Evolutionary conservation across 2,329 filamentous ascomycete genomes (phyloP).

Genomic region (Herpotrichia juniperi): DNA sequence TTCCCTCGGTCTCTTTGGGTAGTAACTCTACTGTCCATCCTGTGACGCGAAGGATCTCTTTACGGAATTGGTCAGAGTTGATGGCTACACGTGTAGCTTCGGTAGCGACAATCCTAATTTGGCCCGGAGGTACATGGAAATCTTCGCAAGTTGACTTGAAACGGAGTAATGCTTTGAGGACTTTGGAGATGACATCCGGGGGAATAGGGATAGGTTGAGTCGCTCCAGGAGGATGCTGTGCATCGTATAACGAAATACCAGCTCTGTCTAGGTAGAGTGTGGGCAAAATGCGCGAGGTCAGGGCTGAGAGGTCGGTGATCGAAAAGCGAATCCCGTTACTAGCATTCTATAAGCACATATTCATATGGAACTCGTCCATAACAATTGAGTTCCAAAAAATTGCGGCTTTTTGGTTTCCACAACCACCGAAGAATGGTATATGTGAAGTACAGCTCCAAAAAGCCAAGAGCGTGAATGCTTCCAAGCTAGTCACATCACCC

Average conservation of each 20-base stretch:
- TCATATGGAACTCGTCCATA: not conserved
- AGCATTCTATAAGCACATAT: slow-evolving; percentile 25
- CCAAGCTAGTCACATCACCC: not conserved
- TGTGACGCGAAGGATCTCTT: slow-evolving; percentile 66
- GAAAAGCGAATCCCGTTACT: slow-evolving; percentile 95
- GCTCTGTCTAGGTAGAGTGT: slow-evolving; percentile 80
- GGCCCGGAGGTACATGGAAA: slow-evolving; percentile 68
- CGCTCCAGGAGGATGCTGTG: slow-evolving; percentile 57
- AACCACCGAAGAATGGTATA: not conserved
- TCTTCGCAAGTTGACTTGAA: slow-evolving; percentile 75
- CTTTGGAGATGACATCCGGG: slow-evolving; percentile 65
- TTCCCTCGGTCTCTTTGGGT: slow-evolving; percentile 79
- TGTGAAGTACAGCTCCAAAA: no score
- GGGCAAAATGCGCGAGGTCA: slow-evolving; percentile 72
- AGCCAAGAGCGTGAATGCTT: no score
- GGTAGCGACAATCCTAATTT: slow-evolving; percentile 81
- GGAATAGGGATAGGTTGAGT: slow-evolving; percentile 58
- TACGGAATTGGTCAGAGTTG: slow-evolving; percentile 73
- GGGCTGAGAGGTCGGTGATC: slow-evolving; percentile 78
- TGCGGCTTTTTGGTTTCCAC: not conserved
- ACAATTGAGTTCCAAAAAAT: not conserved
- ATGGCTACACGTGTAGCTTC: slow-evolving; percentile 84
- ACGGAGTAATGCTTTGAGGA: slow-evolving; percentile 69
- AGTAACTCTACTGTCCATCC: slow-evolving; percentile 75
- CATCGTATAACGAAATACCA: slow-evolving; percentile 86